Evolutionary conservation across 176 grass and related monocot genomes (phyloP).

Genomic region (Thinopyrum elongatum): DNA sequence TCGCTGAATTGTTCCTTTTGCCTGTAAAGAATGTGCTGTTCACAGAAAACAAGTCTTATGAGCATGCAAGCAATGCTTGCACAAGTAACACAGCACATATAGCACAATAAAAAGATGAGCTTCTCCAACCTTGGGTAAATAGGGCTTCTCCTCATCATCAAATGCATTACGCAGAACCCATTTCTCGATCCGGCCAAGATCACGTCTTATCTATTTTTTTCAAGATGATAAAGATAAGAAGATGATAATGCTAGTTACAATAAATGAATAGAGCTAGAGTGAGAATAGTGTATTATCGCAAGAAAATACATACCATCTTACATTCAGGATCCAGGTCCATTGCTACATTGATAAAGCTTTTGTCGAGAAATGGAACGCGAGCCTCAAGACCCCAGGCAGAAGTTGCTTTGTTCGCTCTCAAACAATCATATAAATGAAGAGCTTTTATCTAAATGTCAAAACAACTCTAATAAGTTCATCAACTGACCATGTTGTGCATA

Average conservation of each 20-base stretch:
- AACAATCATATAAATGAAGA: constrained; percentile 95
- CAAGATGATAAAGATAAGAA: constrained; percentile 14
- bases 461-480: constrained; percentile 14
- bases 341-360: constrained; percentile 85
- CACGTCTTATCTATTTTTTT: constrained; percentile 67
- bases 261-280: neutral
- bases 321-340: constrained; percentile 98
- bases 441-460: constrained; percentile 85
- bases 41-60: constrained; percentile 31
- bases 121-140: constrained; percentile 84
- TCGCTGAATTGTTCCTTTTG: constrained; percentile 99
- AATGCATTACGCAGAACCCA: constrained; percentile 96
- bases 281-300: neutral
- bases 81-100: neutral
- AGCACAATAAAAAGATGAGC: neutral
- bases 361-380: constrained; percentile 97
- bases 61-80: neutral
- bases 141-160: constrained; percentile 81
- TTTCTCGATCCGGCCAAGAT: constrained; percentile 89
- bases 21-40: constrained; percentile 93
- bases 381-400: constrained; percentile 97
- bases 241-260: neutral
- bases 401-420: constrained; percentile 96
- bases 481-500: neutral
- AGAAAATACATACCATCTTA: constrained; percentile 73